phyloP scores from a whole-genome alignment of 768 basidiomycete genomes.

The Lactarius vividus region DNA sequence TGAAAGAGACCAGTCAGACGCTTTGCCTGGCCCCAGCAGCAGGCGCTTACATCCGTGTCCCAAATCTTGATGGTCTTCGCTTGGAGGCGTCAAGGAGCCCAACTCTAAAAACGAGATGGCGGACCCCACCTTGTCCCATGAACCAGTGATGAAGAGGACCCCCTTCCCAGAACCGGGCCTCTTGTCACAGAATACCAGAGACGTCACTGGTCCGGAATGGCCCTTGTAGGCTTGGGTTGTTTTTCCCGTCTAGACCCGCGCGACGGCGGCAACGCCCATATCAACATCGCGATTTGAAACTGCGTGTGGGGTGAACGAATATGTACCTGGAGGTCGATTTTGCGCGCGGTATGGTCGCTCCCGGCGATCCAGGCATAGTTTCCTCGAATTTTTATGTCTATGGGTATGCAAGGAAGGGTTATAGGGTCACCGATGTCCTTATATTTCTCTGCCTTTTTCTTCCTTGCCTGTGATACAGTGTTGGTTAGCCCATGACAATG shows the following conservation, averaged over 20 bases:
- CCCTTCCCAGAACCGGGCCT: conserved; percentile 39
- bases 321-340: conserved; percentile 77
- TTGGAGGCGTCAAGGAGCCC: conserved; percentile 22
- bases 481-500: conserved; percentile 2
- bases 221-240: conserved; percentile 74
- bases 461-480: conserved; percentile 52
- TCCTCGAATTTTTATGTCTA: conserved; percentile 64
- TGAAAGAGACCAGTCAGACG: conserved; percentile 16
- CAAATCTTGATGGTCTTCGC: conserved; percentile 81
- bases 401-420: conserved; percentile 67
- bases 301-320: conserved; percentile 5
- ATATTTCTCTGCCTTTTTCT: conserved; percentile 65
- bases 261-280: conserved; percentile 8
- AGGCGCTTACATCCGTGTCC: conserved; percentile 64
- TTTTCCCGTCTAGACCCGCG: conserved; percentile 64
- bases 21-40: conserved; percentile 13
- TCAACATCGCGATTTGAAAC: neutral
- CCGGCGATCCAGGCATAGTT: conserved; percentile 85
- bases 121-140: conserved; percentile 79
- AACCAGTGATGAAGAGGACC: conserved; percentile 76
- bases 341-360: conserved; percentile 71
- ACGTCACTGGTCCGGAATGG: conserved; percentile 88
- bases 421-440: conserved; percentile 79
- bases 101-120: neutral
- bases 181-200: conserved; percentile 63